phyloP scores from a whole-genome alignment of 305 asterid genomes.

The Caryopteris hybrid region DNA sequence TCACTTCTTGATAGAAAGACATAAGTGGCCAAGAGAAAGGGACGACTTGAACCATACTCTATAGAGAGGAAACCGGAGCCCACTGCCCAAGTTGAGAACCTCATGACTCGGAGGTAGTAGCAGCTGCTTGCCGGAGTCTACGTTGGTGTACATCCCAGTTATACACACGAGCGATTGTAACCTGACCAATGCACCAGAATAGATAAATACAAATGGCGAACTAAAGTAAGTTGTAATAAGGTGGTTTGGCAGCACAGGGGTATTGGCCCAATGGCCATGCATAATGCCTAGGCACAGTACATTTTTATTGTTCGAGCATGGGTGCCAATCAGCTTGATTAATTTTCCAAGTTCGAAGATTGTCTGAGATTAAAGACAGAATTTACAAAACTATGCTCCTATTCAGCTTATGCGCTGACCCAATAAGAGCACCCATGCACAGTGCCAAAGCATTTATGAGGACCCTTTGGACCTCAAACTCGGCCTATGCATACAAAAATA shows the following conservation, averaged over 20 bases:
- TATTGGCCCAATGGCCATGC: neutral
- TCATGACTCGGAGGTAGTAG: constrained; percentile 33
- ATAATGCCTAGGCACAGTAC: neutral
- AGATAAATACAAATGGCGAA: constrained; percentile 1
- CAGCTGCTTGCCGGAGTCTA: constrained; percentile 52
- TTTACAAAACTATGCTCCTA: neutral
- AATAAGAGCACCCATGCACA: neutral
- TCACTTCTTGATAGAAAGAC: constrained; percentile 7
- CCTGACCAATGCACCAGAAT: constrained; percentile 40
- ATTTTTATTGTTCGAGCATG: neutral
- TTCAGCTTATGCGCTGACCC: neutral
- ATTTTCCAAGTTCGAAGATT: neutral
- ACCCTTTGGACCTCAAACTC: neutral
- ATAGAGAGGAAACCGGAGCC: constrained; percentile 7
- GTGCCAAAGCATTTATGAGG: neutral
- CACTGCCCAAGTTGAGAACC: constrained; percentile 1
- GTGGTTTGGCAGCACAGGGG: neutral
- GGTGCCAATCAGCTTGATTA: neutral
- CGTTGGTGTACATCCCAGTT: constrained; percentile 97
- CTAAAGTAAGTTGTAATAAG: neutral
- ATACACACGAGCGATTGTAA: constrained; percentile 85
- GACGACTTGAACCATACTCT: constrained; percentile 18
- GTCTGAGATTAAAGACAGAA: neutral
- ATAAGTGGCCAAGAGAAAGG: constrained; percentile 7
- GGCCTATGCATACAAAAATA: neutral